These are phyloP conservation scores for Alternaria solani DNA, from an alignment of 2,329 filamentous ascomycete species.

Conservation along the genomic window DNA sequence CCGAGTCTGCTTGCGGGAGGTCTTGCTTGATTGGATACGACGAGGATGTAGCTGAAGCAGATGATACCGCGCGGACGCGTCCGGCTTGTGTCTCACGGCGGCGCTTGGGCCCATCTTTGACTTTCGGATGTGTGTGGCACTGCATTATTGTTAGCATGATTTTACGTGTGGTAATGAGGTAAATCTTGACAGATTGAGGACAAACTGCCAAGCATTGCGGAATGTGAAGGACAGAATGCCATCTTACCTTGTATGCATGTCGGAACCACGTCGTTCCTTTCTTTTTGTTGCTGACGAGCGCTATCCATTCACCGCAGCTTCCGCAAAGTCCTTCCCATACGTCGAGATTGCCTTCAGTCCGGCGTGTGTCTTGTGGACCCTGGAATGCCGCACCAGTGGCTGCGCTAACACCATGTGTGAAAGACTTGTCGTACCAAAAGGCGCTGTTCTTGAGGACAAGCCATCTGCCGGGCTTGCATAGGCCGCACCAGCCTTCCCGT, in stretches of 20 bases:
- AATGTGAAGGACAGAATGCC: conserved; percentile 11
- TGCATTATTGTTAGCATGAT: conserved; percentile 37
- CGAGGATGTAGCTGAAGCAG: conserved; percentile 44
- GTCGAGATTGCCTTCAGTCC: conserved; percentile 81
- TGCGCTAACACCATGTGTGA: conserved; percentile 85
- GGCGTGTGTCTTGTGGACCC: conserved; percentile 75
- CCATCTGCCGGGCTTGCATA: conserved; percentile 87
- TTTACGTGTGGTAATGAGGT: conserved; percentile 19
- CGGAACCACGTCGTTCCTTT: conserved; percentile 93
- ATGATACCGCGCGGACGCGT: conserved; percentile 48
- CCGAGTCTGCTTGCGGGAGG: conserved; percentile 27
- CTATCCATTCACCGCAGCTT: conserved; percentile 82
- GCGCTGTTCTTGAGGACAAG: conserved; percentile 88
- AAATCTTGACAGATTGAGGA: conserved; percentile 6
- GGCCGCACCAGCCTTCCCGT: conserved; percentile 88
- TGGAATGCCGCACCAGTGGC: conserved; percentile 81
- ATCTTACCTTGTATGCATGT: conserved; percentile 80
- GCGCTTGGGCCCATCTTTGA: conserved; percentile 54
- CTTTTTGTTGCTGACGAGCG: conserved; percentile 84
- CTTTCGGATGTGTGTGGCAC: conserved; percentile 55
- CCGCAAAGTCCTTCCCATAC: conserved; percentile 83
- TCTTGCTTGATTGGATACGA: conserved; percentile 47
- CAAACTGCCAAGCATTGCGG: conserved; percentile 9
- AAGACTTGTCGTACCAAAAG: conserved; percentile 93
- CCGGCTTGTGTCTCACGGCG: conserved; percentile 52